Conservation (phyloP, 139 green algal genomes). For the Ulvella scutata region DNA sequence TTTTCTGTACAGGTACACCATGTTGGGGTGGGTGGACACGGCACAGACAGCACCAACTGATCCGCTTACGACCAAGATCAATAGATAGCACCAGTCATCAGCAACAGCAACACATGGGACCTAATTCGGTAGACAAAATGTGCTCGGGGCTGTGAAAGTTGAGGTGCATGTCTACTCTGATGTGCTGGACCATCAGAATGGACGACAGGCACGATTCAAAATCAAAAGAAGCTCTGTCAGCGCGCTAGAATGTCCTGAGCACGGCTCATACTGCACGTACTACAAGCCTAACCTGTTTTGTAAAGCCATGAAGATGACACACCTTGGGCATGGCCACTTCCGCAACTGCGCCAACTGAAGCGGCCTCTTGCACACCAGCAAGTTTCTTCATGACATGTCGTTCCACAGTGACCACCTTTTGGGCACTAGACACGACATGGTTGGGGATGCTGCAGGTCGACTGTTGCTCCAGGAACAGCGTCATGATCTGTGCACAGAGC, state of each 20-base stretch:
- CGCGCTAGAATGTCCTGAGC: too few species aligned
- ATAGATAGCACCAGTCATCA: background rate
- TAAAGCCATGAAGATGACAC: background rate
- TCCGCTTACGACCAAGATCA: background rate
- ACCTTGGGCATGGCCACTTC: slow-evolving; percentile 18
- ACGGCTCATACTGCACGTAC: background rate
- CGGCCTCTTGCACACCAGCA: slow-evolving; percentile 29
- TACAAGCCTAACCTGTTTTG: slow-evolving; percentile 4
- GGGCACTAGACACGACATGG: background rate
- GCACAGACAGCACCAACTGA: background rate
- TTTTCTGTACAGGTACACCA: background rate
- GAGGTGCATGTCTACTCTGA: background rate
- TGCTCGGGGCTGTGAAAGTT: background rate
- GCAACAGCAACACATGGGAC: background rate
- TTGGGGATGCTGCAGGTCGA: background rate
- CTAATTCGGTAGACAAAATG: background rate
- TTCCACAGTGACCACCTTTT: slow-evolving; percentile 16
- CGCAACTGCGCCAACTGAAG: slow-evolving; percentile 8
- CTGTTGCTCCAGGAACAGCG: background rate
- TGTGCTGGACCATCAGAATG: background rate
- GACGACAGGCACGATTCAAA: background rate
- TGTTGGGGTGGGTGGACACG: background rate
- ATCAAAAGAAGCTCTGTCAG: too few species aligned
- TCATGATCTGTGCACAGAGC: too few species aligned
- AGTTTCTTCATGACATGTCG: slow-evolving; percentile 44